phyloP scores from a whole-genome alignment of 2,329 filamentous ascomycete genomes.

The Lachnellula occidentalis region DNA sequence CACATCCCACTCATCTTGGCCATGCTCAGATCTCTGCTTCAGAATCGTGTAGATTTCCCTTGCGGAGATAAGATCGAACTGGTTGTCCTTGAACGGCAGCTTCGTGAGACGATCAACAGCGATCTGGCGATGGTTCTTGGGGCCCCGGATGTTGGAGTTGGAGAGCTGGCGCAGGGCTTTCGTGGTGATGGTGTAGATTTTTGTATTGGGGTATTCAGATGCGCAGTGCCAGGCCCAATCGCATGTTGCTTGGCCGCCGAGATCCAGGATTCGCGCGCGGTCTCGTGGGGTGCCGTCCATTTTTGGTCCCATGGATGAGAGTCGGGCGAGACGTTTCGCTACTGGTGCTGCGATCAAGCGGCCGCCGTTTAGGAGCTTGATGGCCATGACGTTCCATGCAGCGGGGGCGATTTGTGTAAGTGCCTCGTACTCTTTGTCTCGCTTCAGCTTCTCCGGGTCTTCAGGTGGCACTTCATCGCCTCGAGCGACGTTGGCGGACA shows the following conservation, averaged over 20 bases:
- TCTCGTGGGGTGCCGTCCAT: slow-evolving; percentile 41
- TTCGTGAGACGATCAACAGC: slow-evolving; percentile 70
- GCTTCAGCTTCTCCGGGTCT: slow-evolving; percentile 57
- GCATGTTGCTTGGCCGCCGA: slow-evolving; percentile 77
- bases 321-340: slow-evolving; percentile 53
- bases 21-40: slow-evolving; percentile 63
- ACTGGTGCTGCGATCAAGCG: slow-evolving; percentile 59
- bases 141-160: slow-evolving; percentile 73
- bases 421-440: slow-evolving; percentile 76
- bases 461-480: slow-evolving; percentile 61
- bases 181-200: slow-evolving; percentile 82
- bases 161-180: slow-evolving; percentile 64
- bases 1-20: slow-evolving; percentile 79
- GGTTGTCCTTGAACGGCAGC: slow-evolving; percentile 77
- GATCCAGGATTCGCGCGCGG: slow-evolving; percentile 70
- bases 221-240: slow-evolving; percentile 97
- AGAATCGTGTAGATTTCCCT: slow-evolving; percentile 81
- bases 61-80: slow-evolving; percentile 89
- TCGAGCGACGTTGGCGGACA: slow-evolving; percentile 66
- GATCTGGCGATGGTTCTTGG: slow-evolving; percentile 80
- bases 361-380: slow-evolving; percentile 59
- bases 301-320: slow-evolving; percentile 45
- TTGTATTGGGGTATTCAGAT: slow-evolving; percentile 75
- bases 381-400: slow-evolving; percentile 56
- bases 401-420: slow-evolving; percentile 62